Base-by-base conservation (phyloP, 805 yeast genomes). In the Sungouiozyma intestinalis region DNA sequence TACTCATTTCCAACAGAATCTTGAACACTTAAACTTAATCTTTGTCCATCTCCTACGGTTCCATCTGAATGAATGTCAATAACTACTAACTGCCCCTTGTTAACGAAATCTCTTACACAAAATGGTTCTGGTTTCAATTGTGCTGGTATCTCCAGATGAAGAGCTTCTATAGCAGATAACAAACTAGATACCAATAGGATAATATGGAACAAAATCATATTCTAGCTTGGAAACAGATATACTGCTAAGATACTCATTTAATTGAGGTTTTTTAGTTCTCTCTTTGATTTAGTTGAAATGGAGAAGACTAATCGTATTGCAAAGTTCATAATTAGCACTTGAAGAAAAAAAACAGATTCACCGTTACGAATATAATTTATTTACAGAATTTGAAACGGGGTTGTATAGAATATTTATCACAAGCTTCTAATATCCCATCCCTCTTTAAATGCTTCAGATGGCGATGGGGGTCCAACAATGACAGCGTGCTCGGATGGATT, bases 101-200 rank as follows among this genome's bases (percentile, higher is more conserved):
- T 67, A 41, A 85, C 94, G 57, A 88, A 90, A 62, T 90, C 96
- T 60, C 97, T 83, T 49, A 90, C 75, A 69, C 98, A 90, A 44
- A 81, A 76, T 27, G 90, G 88, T 60, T 45, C 72, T 64, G 52
- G 65, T 27, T 49, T 63, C 2, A 64, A 54, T 7, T 54, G 58
- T 17, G 80, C 77, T 40, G 69, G 71, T 15, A 77, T 62, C 38
- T 75, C 81, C 52, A 76, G 64, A 51, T 68, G 74, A 47, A 76
- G 64, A 7, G 71, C 72, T 9, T 31, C 36, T 17, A 41, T 48
- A 9, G 34, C 32, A 16, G 32, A 36, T 9, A 38, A 4, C 9
- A 46, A 16, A 16, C 48, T 19, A 7, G 27, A n/a, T 6, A 33
- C 36, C 4, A 37, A 11, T 24, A 24, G 6, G 6, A 24, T 6